Conservation (phyloP, 148 eudicot species). For the Rhododendron simsii region DNA sequence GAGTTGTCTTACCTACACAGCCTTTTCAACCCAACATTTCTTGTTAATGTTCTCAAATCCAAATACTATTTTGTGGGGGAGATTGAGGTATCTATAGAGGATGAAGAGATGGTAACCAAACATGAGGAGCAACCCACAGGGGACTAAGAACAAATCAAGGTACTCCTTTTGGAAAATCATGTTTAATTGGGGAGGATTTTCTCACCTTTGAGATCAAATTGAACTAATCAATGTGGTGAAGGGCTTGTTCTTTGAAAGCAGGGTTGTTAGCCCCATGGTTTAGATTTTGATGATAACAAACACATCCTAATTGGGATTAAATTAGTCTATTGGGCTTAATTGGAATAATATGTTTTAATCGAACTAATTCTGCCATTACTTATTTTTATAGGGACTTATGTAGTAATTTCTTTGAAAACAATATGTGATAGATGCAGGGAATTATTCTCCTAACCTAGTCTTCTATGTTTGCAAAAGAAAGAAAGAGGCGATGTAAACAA, state of each 20-base stretch:
- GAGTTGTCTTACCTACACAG: slow-evolving; percentile 40
- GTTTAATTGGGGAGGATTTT: background rate
- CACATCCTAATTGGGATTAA: too few species aligned
- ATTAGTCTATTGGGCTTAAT: too few species aligned
- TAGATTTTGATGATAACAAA: too few species aligned
- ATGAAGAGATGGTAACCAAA: slow-evolving; percentile 62
- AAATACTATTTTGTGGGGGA: slow-evolving; percentile 51
- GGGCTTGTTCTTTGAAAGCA: background rate
- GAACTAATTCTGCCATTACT: too few species aligned
- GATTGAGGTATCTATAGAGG: slow-evolving; percentile 40
- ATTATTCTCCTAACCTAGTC: too few species aligned
- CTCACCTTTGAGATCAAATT: background rate
- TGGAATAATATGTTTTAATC: too few species aligned
- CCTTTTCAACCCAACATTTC: slow-evolving; percentile 55
- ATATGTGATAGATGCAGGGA: too few species aligned
- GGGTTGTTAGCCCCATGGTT: too few species aligned
- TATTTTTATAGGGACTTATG: too few species aligned
- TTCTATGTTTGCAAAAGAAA: too few species aligned
- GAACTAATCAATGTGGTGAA: background rate
- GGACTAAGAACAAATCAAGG: slow-evolving; percentile 71
- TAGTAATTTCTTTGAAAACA: too few species aligned
- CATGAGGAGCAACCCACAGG: slow-evolving; percentile 54
- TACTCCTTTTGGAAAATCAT: slow-evolving; percentile 45
- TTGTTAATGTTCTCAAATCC: slow-evolving; percentile 72
- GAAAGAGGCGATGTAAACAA: too few species aligned